Evolutionary conservation across 2,329 filamentous ascomycete genomes (phyloP), one percentile per base, ranked within the genome.

Genomic region (Fusarium foetens): DNA sequence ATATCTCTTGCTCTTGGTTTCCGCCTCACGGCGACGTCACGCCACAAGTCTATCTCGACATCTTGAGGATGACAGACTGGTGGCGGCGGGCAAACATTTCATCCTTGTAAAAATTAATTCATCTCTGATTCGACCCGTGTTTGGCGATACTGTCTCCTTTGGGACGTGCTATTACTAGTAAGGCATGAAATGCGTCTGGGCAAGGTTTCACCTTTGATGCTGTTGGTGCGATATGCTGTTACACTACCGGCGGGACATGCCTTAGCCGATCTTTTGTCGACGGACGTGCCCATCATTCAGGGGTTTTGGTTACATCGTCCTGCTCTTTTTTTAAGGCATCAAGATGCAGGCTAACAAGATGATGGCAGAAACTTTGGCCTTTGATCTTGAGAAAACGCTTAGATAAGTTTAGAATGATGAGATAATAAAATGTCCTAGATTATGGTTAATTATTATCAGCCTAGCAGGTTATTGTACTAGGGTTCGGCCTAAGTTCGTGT

Each of bases 21-120:
- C 74, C 76, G 73, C 70, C 67, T 71, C 49, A 68, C 67, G 71
- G 74, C 75, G 57, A 68, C 25, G 76, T 72, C 75, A 72, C 76
- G 74, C 70, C 64, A 60, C 69, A 68, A 71, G 66, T 68, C 59
- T 61, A 43, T 74, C 64, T 52, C 42, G 45, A 62, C 55, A 36
- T 63, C 52, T 46, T 10, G n/a, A 66, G 70, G 63, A 58, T 52
- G 63, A 62, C 25, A 52, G 69, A 58, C 57, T 63, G 41, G 61
- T 68, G 65, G 63, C 73, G 80, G 79, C 77, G 76, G 78, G 80
- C 79, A 70, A 74, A 78, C 76, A 77, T 78, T 33, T 51, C 60
- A 52, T 39, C 48, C 16, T 58, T 38, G 25, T 45, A 72, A 65
- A 67, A 27, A 25, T 42, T 64, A 49, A 63, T 60, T 10, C 36